These are phyloP conservation scores for Phytopythium chamaehyphon DNA, from an alignment of 352 stramenopile species.

Conservation along the genomic window DNA sequence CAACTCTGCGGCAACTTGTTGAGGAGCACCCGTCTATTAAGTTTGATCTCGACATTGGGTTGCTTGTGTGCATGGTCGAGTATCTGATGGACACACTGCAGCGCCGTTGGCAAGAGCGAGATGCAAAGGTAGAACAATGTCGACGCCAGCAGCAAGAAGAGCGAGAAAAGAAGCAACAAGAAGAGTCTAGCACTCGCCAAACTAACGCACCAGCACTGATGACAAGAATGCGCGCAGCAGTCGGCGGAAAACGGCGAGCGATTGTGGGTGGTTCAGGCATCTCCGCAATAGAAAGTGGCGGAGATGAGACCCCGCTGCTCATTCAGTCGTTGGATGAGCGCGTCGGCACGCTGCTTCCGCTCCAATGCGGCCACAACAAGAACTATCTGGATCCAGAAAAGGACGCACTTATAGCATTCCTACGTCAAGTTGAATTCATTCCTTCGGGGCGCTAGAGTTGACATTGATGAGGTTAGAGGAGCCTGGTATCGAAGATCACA, in stretches of 20 bases:
- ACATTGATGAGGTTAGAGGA: not conserved
- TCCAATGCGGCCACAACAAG: slow-evolving; percentile 86
- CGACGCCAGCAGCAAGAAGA: slow-evolving; percentile 1
- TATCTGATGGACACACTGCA: slow-evolving; percentile 69
- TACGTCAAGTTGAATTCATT: slow-evolving; percentile 42
- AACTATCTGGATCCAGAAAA: slow-evolving; percentile 80
- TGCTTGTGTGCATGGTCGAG: slow-evolving; percentile 69
- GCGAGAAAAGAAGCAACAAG: slow-evolving; percentile 2
- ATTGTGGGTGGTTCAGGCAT: not conserved
- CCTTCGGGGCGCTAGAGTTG: slow-evolving; percentile 2
- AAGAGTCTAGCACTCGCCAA: not conserved
- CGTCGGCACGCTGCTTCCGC: slow-evolving; percentile 52
- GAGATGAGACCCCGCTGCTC: slow-evolving; percentile 19
- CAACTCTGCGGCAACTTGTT: slow-evolving; percentile 40
- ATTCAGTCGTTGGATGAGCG: slow-evolving; percentile 28
- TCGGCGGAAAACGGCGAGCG: slow-evolving; percentile 9
- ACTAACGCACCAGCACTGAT: not conserved
- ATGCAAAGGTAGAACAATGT: slow-evolving; percentile 19
- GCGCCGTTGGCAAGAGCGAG: slow-evolving; percentile 42
- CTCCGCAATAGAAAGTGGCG: not conserved
- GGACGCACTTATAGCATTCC: slow-evolving; percentile 49
- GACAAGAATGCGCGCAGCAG: slow-evolving; percentile 1
- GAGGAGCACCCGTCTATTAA: slow-evolving; percentile 59
- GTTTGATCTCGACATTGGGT: slow-evolving; percentile 74
- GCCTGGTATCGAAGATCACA: no score